Evolutionary conservation across 768 basidiomycete genomes (phyloP).

Genomic region (Tylopilus subfusipes): DNA sequence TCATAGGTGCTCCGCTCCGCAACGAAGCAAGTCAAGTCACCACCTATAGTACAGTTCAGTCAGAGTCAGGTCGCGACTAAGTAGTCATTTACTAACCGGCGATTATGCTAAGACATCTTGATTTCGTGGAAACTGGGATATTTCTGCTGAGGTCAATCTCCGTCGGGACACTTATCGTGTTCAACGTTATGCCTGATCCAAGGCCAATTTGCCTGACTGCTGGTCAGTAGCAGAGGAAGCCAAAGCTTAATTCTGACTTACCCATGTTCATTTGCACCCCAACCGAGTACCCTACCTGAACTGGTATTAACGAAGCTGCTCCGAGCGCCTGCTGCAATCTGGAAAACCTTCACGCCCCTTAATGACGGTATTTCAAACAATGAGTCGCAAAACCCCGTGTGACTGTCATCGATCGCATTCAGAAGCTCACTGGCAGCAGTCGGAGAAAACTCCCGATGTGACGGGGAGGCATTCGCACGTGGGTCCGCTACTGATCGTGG

Average conservation of each 20-base stretch:
- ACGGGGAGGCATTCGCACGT: constrained; percentile 44
- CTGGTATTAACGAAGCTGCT: constrained; percentile 71
- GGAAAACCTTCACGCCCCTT: constrained; percentile 55
- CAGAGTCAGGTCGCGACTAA: background rate
- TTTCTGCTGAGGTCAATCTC: constrained; percentile 74
- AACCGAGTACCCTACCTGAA: constrained; percentile 74
- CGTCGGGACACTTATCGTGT: constrained; percentile 76
- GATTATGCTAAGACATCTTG: constrained; percentile 60
- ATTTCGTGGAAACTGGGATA: constrained; percentile 45
- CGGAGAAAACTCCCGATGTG: constrained; percentile 26
- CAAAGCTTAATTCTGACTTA: constrained; percentile 26
- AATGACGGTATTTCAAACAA: constrained; percentile 79
- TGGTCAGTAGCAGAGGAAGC: background rate
- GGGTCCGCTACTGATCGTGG: constrained; percentile 56
- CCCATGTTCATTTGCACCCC: constrained; percentile 90
- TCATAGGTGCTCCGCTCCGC: constrained; percentile 50
- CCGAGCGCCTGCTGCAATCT: constrained; percentile 68
- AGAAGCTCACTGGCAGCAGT: constrained; percentile 27
- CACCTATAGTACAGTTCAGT: constrained; percentile 42
- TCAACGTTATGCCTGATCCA: constrained; percentile 57
- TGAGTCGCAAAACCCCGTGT: constrained; percentile 62
- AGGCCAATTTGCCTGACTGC: constrained; percentile 72
- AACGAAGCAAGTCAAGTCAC: constrained; percentile 74
- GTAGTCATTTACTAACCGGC: constrained; percentile 46
- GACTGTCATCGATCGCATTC: constrained; percentile 32